Percentiles rank a stretch among this genome's conserved stretches.
These are phyloP conservation scores for Exophiala xenobiotica DNA, from an alignment of 2,329 filamentous ascomycete genomes.

Conservation along the genomic window DNA sequence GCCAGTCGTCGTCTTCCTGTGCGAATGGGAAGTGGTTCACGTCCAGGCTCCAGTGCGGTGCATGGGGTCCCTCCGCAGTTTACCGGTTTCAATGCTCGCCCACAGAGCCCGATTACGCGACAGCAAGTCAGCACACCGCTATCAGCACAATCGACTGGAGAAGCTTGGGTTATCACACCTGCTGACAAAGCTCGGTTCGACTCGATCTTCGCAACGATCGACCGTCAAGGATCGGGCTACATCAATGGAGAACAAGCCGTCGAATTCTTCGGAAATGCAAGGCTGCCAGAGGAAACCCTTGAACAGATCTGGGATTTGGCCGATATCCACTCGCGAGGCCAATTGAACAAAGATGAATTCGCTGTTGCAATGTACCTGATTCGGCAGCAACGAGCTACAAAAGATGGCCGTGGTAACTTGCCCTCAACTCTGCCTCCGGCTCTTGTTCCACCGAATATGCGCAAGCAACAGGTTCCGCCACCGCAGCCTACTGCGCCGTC, in stretches of 20 bases:
- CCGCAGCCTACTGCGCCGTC: slow-evolving; percentile 45
- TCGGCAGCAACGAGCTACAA: slow-evolving; percentile 77
- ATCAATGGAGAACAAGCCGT: slow-evolving; percentile 96
- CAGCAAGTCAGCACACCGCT: slow-evolving; percentile 52
- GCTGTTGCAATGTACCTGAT: slow-evolving; percentile 98
- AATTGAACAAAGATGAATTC: slow-evolving; percentile 84
- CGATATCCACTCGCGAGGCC: slow-evolving; percentile 87
- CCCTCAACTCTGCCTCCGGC: slow-evolving; percentile 77
- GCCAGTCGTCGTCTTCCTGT: slow-evolving; percentile 67
- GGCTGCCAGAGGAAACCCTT: slow-evolving; percentile 80
- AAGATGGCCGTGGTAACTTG: slow-evolving; percentile 60
- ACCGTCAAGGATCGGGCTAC: slow-evolving; percentile 74
- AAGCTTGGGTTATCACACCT: slow-evolving; percentile 79
- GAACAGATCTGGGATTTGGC: slow-evolving; percentile 97
- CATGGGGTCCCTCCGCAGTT: slow-evolving; percentile 79
- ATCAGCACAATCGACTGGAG: slow-evolving; percentile 56
- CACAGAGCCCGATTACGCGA: slow-evolving; percentile 59
- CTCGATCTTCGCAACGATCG: slow-evolving; percentile 77
- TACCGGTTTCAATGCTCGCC: slow-evolving; percentile 62
- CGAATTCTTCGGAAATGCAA: slow-evolving; percentile 88
- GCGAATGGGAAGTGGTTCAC: slow-evolving; percentile 53
- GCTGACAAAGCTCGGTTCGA: slow-evolving; percentile 88
- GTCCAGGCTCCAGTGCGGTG: slow-evolving; percentile 53
- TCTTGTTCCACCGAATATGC: slow-evolving; percentile 82
- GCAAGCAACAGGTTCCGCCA: slow-evolving; percentile 50